Evolutionary conservation across 2,329 filamentous ascomycete species (phyloP), one percentile per base, ranked within the genome.

Genomic region (Epichloe coenophiala): DNA sequence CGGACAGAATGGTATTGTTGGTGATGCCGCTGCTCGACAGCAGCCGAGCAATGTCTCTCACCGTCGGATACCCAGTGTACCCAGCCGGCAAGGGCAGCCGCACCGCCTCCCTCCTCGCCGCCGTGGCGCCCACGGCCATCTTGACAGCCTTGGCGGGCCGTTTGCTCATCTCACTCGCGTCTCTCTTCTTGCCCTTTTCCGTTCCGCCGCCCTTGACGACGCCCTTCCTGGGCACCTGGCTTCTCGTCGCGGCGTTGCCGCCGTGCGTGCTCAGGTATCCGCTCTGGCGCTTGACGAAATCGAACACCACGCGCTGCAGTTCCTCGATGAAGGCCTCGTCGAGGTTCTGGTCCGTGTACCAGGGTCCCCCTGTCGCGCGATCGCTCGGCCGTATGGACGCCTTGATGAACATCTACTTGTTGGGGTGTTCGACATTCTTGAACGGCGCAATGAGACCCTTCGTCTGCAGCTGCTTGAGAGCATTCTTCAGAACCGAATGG

Each of bases 371-470:
- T 0, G 89, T 95, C 45, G 94, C 87, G 54, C 93, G 86, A 55
- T 96, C 90, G 49, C 84, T 88, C 0, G 93, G 91, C 11, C 82
- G 80, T 54, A 98, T 78, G 55, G 84, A 83, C 49, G 84, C 81
- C 61, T 95, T 83, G 76, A 98, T 95, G 74, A 93, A 98, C 78
- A 95, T 95, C 70, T 95, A 95, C 64, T 93, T 86, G 57, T 84
- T 86, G 31, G 88, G 88, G 62, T 86, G 84, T 69, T 95, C 89
- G 68, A 95, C 89, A 66, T 85, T 93, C 70, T 91, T 93, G 70
- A 97, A 89, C 52, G 83, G 81, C 61, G 86, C 86, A 65, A 98
- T 89, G 63, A 94, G 81, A 37, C 82, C 81, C 64, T 88, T 90
- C 39, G 76, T 71, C 66, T 94, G 86, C 54, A 98, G 81, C 55